Base-by-base conservation (phyloP, 163 green algal species). In the Coccomyxa subellipsoidea region DNA sequence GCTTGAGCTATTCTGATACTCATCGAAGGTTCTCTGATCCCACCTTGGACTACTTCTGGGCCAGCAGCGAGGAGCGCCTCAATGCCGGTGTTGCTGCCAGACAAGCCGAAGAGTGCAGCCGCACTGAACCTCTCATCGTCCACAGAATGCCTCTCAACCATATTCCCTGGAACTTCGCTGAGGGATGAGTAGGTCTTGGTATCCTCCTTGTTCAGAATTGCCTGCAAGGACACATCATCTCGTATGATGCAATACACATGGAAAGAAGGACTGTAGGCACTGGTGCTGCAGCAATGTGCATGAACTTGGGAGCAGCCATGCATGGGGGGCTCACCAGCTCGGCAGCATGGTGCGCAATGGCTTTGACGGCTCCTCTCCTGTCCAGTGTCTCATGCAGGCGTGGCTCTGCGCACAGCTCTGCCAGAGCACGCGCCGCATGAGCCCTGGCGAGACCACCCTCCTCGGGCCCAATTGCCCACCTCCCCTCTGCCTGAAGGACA, bases 71-170 rank as follows among this genome's bases (percentile, higher is more conserved):
- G 66, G 25, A 82, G 37, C 32, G 31, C 25, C 39, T 35, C 2
- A 7, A 69, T 34, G 70, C 80, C 80, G 3, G 25, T 7, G 7
- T 38, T 31, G 40, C 40, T 77, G 71, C 21, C 8, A 7, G 80
- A 39, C 25, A 84, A 53, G 40, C 71, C 71, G 12, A 54, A 80
- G 21, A 80, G 21, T 27, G 80, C 80, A 5, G 71, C 71, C 18
- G 80, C 71, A n/a, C 47, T 80, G 80, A 70, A 80, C 0, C 80
- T n/a, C 71, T 84, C 80, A 37, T 80, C 80, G 39, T 84, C 80
- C 23, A 80, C 47, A 12, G 47, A 34, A 8, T 66, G 39, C 31
- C 53, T 7, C 40, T 77, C 80, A 5, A 54, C 80, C 71, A 84
- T 76, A 6, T 34, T 79, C 7, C 66, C 80, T 10, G 80, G 80